Conservation (phyloP, 2,329 filamentous ascomycete species). For the Diaporthe destruens region DNA sequence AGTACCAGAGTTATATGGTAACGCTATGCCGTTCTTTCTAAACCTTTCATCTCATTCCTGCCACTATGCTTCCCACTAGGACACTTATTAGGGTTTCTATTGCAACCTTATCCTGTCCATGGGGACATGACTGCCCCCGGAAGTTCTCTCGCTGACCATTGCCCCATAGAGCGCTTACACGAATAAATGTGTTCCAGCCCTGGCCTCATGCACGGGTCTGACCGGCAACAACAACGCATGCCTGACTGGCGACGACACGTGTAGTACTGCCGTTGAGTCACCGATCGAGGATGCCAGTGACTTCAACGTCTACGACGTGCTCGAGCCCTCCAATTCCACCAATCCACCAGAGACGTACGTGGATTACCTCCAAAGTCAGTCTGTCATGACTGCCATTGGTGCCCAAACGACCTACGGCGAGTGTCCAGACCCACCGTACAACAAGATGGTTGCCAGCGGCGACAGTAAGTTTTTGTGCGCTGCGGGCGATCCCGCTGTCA, state of each 20-base stretch:
- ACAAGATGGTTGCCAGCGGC: conserved; percentile 56
- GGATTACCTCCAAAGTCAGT: conserved; percentile 54
- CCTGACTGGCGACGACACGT: conserved; percentile 45
- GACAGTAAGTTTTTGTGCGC: conserved; percentile 46
- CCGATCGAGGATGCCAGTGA: conserved; percentile 45
- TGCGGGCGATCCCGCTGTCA: too few relatives aligned
- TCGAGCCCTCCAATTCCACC: conserved; percentile 46
- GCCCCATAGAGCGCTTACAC: conserved; percentile 41
- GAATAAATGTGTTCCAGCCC: conserved; percentile 45
- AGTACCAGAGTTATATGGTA: conserved; percentile 39
- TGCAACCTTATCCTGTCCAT: neutral
- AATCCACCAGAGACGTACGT: conserved; percentile 57
- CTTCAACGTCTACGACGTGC: conserved; percentile 62
- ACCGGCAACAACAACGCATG: conserved; percentile 51
- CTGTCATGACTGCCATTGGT: conserved; percentile 58
- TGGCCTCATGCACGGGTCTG: conserved; percentile 42
- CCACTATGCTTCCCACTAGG: too few relatives aligned
- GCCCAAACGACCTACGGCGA: conserved; percentile 57
- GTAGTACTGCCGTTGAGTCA: conserved; percentile 47
- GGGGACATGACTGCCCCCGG: neutral
- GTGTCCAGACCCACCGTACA: conserved; percentile 53
- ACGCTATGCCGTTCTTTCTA: neutral
- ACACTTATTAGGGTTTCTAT: neutral
- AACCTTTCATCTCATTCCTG: neutral
- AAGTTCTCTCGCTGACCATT: neutral